A percentile compares a stretch with the other conserved stretches of the same genome.
Conservation (phyloP, 805 yeast species). For the Saturnispora gosingensis region DNA sequence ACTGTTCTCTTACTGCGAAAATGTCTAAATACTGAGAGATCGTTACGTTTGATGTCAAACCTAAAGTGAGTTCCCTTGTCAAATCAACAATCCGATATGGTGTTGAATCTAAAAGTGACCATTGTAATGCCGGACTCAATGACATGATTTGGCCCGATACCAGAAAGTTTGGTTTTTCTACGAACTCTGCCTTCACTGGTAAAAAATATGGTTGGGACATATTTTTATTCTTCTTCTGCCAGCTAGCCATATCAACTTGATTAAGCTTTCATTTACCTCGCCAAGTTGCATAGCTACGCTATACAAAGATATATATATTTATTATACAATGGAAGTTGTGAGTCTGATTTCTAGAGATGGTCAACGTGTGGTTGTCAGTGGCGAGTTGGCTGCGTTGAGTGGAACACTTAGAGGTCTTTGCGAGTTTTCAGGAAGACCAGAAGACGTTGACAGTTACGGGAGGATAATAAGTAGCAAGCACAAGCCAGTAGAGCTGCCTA, state of each 20-base stretch:
- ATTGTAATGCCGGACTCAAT: conserved; percentile 31
- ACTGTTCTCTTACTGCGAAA: conserved; percentile 25
- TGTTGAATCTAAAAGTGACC: conserved; percentile 73
- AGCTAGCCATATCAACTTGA: neutral
- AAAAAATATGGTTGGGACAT: too few species aligned
- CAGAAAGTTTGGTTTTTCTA: neutral
- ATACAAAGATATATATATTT: neutral
- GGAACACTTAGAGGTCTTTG: conserved; percentile 46
- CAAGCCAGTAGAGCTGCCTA: neutral
- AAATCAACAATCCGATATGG: conserved; percentile 58
- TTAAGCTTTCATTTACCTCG: neutral
- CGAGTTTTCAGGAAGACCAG: conserved; percentile 34
- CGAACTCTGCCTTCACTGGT: too few species aligned
- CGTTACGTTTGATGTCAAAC: neutral
- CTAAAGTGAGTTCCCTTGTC: conserved; percentile 20
- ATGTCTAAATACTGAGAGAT: neutral
- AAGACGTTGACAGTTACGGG: neutral
- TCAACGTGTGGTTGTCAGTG: conserved; percentile 47
- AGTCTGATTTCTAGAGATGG: conserved; percentile 63
- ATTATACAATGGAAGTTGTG: neutral
- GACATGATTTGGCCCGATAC: neutral
- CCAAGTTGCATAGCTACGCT: neutral
- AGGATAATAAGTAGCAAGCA: conserved; percentile 33
- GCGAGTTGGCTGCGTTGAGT: conserved; percentile 70
- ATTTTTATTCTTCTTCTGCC: neutral